Percentiles rank a stretch among this genome's conserved stretches.
Conservation (phyloP, 495 filamentous ascomycete genomes). For the Talaromyces thailandensis region DNA sequence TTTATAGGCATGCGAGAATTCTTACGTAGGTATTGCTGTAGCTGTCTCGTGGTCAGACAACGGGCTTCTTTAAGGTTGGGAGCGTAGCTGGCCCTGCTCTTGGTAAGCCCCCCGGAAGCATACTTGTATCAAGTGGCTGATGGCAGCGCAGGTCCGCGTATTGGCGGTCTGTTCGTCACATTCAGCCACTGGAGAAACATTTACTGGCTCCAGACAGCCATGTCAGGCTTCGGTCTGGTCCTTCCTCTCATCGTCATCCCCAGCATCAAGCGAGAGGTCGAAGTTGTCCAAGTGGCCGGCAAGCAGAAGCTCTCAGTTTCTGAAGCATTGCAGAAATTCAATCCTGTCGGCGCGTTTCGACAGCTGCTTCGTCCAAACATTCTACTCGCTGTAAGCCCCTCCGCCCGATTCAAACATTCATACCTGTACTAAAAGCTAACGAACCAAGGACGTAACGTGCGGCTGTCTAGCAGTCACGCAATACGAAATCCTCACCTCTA, state of each 20-base stretch:
- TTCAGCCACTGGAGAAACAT: slow-evolving; percentile 47
- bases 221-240: slow-evolving; percentile 32
- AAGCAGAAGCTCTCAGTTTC: neutral
- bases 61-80: slow-evolving; percentile 46
- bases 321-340: slow-evolving; percentile 15
- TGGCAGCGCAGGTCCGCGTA: slow-evolving; percentile 28
- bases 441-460: slow-evolving; percentile 44
- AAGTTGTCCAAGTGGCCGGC: neutral
- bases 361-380: slow-evolving; percentile 32
- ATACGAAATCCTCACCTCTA: slow-evolving; percentile 63
- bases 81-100: slow-evolving; percentile 48
- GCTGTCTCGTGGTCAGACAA: slow-evolving; percentile 46
- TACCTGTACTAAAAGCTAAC: neutral
- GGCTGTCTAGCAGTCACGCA: slow-evolving; percentile 59
- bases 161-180: slow-evolving; percentile 46
- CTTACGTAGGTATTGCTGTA: no score
- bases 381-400: slow-evolving; percentile 25
- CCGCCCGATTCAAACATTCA: neutral
- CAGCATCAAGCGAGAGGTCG: slow-evolving; percentile 15
- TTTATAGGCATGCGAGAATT: no score
- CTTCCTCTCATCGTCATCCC: slow-evolving; percentile 33
- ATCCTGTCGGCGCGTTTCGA: slow-evolving; percentile 27
- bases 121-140: neutral
- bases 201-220: slow-evolving; percentile 49
- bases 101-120: slow-evolving; percentile 21